Percentiles rank a stretch among this genome's conserved stretches.
phyloP scores from a whole-genome alignment of 768 basidiomycete genomes.

The Rhodotorula diobovata region DNA sequence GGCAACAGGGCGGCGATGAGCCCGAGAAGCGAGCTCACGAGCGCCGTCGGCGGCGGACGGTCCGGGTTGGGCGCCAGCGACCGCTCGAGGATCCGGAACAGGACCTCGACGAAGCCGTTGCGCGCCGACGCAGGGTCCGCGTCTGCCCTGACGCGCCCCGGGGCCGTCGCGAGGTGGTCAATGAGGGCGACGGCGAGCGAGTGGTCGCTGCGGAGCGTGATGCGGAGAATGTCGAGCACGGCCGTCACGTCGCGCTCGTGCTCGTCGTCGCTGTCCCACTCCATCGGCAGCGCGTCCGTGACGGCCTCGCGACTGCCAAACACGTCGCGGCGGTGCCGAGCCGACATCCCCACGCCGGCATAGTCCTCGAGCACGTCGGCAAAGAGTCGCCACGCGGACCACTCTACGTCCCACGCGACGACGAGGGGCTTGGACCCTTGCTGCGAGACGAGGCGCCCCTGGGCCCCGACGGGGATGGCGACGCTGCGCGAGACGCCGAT shows the following conservation, averaged over 20 bases:
- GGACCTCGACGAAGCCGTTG: conserved; percentile 71
- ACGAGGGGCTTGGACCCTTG: conserved; percentile 63
- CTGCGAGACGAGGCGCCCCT: conserved; percentile 64
- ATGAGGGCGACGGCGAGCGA: conserved; percentile 62
- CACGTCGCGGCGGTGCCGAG: conserved; percentile 10
- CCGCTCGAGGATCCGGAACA: conserved; percentile 74
- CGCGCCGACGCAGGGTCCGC: conserved; percentile 49
- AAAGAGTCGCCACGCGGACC: conserved; percentile 81
- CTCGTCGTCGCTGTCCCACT: conserved; percentile 60
- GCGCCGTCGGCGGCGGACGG: conserved; percentile 8
- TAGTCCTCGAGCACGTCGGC: conserved; percentile 60
- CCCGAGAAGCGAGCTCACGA: conserved; percentile 57
- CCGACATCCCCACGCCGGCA: conserved; percentile 5
- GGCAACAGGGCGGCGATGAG: conserved; percentile 74
- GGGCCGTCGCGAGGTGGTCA: conserved; percentile 60
- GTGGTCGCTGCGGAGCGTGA: conserved; percentile 65
- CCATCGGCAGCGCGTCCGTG: conserved; percentile 26
- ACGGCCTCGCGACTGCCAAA: conserved; percentile 18
- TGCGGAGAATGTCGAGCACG: conserved; percentile 71
- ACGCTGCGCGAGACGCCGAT: conserved; percentile 57
- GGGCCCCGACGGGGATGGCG: conserved; percentile 61
- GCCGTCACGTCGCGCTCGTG: conserved; percentile 66
- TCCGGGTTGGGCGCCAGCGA: conserved; percentile 53
- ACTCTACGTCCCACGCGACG: conserved; percentile 72
- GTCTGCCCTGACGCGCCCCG: neutral